Conservation (phyloP, 2,329 filamentous ascomycete species). For the Fusarium tuaranense region DNA sequence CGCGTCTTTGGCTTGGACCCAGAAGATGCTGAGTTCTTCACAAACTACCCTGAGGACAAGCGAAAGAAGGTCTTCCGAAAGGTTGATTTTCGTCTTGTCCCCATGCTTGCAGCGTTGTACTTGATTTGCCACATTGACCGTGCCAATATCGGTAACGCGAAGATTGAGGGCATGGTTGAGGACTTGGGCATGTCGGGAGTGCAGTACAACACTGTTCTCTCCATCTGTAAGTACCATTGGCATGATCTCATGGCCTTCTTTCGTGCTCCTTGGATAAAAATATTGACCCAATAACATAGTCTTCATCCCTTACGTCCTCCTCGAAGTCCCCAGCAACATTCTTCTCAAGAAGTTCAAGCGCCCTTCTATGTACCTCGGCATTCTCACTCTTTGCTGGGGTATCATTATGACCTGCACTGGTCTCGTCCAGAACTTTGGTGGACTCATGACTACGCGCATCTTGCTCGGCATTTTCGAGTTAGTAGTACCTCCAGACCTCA, state of each 20-base stretch:
- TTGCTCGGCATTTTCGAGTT: constrained; percentile 75
- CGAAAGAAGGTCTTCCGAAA: constrained; percentile 40
- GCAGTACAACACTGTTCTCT: constrained; percentile 68
- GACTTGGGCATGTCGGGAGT: constrained; percentile 62
- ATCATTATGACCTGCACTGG: constrained; percentile 74
- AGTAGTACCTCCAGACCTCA: constrained; percentile 15
- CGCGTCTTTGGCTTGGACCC: constrained; percentile 37
- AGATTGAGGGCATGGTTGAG: constrained; percentile 56
- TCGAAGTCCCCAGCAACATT: constrained; percentile 45
- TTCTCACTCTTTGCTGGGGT: constrained; percentile 65
- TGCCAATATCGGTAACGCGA: constrained; percentile 65
- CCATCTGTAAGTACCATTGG: constrained; percentile 71
- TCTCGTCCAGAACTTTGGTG: constrained; percentile 67
- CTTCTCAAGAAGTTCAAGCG: constrained; percentile 42
- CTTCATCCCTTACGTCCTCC: constrained; percentile 39
- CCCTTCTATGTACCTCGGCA: constrained; percentile 40
- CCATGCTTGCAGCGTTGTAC: constrained; percentile 67
- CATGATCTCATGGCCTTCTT: neutral
- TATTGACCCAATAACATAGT: constrained; percentile 6
- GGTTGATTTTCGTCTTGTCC: constrained; percentile 52
- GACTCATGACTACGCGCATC: constrained; percentile 70
- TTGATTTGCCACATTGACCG: constrained; percentile 68
- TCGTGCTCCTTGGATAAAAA: neutral
- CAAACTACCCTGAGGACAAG: constrained; percentile 36
- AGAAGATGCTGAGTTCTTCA: constrained; percentile 41